Percentiles rank a stretch among this genome's conserved stretches.
phyloP scores from a whole-genome alignment of 139 green algal species.

The Chlorella sp. region DNA sequence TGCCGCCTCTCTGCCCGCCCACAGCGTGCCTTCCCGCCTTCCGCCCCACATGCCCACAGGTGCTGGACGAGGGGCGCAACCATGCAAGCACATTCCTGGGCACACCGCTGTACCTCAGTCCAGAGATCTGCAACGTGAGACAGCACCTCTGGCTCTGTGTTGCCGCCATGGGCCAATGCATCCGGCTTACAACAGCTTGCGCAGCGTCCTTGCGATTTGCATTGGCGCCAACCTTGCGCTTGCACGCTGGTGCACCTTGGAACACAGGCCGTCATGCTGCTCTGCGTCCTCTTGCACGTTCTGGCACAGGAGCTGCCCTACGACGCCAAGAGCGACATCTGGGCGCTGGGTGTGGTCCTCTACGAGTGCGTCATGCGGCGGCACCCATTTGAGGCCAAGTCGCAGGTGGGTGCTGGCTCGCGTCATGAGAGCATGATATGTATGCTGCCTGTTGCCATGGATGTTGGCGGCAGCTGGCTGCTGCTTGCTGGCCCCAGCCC shows the following conservation, averaged over 20 bases:
- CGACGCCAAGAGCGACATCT: conserved; percentile 5
- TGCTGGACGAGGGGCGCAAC: conserved; percentile 30
- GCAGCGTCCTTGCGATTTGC: too few relatives aligned
- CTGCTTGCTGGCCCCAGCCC: too few relatives aligned
- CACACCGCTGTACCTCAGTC: conserved; percentile 21
- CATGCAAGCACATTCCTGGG: conserved; percentile 21
- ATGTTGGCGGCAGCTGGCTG: too few relatives aligned
- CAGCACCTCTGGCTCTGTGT: background rate
- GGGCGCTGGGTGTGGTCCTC: conserved; percentile 24
- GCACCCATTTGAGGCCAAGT: conserved; percentile 24
- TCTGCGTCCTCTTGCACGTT: too few relatives aligned
- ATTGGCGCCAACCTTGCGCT: too few relatives aligned
- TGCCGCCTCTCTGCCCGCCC: too few relatives aligned
- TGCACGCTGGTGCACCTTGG: too few relatives aligned
- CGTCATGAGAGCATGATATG: too few relatives aligned
- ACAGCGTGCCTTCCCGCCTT: too few relatives aligned
- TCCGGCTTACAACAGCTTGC: background rate
- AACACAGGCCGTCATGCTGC: too few relatives aligned
- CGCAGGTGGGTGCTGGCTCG: conserved; percentile 4
- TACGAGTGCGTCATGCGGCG: conserved; percentile 21
- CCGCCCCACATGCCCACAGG: background rate
- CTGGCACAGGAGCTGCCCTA: conserved; percentile 36
- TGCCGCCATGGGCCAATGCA: background rate
- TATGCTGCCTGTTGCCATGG: too few relatives aligned
- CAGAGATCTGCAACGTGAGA: background rate